A percentile compares a stretch with the other conserved stretches of the same genome.
Conservation (phyloP, 2,329 filamentous ascomycete genomes). For the Stagonosporopsis vannaccii region DNA sequence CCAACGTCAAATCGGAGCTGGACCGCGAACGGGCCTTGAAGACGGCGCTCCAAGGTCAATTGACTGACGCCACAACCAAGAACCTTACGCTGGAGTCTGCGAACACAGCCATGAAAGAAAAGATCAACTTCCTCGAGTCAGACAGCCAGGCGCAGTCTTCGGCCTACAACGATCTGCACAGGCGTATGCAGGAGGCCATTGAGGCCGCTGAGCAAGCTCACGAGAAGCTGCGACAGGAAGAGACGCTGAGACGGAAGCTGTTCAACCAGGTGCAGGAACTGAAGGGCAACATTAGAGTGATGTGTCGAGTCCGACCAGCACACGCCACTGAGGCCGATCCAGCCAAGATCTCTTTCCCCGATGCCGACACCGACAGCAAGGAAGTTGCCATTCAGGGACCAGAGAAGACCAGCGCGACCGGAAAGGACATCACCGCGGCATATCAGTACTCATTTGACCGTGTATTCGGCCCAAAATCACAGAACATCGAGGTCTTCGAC, state of each 20-base stretch:
- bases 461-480: constrained; percentile 79
- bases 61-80: constrained; percentile 52
- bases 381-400: constrained; percentile 85
- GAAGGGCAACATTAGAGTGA: constrained; percentile 97
- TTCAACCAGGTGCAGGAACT: constrained; percentile 99
- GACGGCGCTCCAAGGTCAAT: constrained; percentile 63
- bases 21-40: constrained; percentile 69
- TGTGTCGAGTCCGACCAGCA: constrained; percentile 92
- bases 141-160: constrained; percentile 89
- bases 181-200: constrained; percentile 79
- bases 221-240: constrained; percentile 87
- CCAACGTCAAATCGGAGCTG: constrained; percentile 53
- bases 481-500: constrained; percentile 88
- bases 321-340: constrained; percentile 63
- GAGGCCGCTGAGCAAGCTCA: constrained; percentile 72
- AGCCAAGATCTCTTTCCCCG: constrained; percentile 80
- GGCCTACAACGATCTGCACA: constrained; percentile 81
- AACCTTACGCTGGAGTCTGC: constrained; percentile 71
- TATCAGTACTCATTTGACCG: constrained; percentile 92
- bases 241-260: constrained; percentile 86
- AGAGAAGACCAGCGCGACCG: constrained; percentile 83
- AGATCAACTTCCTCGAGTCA: constrained; percentile 88
- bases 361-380: constrained; percentile 80
- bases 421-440: constrained; percentile 76
- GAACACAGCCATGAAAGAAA: constrained; percentile 77